Evolutionary conservation across 2,329 filamentous ascomycete species (phyloP).

Genomic region (Ophiostoma triangulosporum): DNA sequence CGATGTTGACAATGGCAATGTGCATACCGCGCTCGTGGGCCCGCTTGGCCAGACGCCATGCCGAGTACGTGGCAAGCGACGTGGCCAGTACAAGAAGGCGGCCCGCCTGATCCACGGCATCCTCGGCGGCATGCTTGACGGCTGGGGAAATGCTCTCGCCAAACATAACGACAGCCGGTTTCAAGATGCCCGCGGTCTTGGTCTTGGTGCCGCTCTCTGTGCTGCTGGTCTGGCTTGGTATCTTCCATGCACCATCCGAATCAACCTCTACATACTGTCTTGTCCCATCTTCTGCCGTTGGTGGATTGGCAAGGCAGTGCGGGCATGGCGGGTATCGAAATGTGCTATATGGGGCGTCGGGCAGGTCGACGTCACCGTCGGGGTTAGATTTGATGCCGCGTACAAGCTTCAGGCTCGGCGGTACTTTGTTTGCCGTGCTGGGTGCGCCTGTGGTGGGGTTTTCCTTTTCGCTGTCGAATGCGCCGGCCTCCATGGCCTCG

Average conservation of each 20-base stretch:
- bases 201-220: background rate
- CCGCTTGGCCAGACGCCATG: conserved; percentile 75
- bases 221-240: conserved; percentile 26
- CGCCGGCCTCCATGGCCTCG: conserved; percentile 58
- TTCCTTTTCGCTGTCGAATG: conserved; percentile 66
- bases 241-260: conserved; percentile 63
- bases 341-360: conserved; percentile 72
- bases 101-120: conserved; percentile 62
- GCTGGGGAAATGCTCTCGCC: conserved; percentile 65
- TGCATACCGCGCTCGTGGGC: conserved; percentile 74
- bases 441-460: conserved; percentile 53
- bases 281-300: conserved; percentile 39
- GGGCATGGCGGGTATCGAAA: conserved; percentile 90
- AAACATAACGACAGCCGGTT: conserved; percentile 93
- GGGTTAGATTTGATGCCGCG: conserved; percentile 71
- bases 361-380: conserved; percentile 86
- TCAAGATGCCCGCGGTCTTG: conserved; percentile 63
- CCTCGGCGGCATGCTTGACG: conserved; percentile 65
- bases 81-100: conserved; percentile 72
- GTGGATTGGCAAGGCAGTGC: conserved; percentile 54
- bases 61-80: conserved; percentile 87
- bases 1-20: conserved; percentile 77
- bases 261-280: conserved; percentile 53
- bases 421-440: background rate
- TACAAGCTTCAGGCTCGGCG: background rate